Evolutionary conservation across 345 rosid genomes (phyloP), one percentile per base, ranked within the genome.

Genomic region (Carallia pectinifolia): DNA sequence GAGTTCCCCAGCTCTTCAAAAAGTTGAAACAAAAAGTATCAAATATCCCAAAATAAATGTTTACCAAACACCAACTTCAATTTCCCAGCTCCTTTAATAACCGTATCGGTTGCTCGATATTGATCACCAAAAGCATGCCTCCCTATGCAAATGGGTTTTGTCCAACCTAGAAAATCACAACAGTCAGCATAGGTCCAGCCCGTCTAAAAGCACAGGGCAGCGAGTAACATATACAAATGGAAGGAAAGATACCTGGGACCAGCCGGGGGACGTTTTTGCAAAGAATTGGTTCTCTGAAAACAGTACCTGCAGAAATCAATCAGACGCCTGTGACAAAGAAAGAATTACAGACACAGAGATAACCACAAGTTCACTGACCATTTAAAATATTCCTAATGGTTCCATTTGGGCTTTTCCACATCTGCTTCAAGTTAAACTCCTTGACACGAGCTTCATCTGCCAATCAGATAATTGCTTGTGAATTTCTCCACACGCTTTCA

Each of bases 111-210:
- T 34, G 99, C 99, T 71, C 90, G 84, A 67, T 92, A 92, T 77
- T 95, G 98, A 83, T 95, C 99, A 70, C 99, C 98, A 75, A 90
- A 95, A 70, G 99, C 99, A 85, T 92, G 99, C 33, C 99, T 92
- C 73, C 98, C 99, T 71, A 95, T 95, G 87, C 99, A 95, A 65
- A 95, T 95, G 36, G 98, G 96, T 79, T 89, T 95, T 18, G 96
- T 86, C 99, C 99, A 95, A 62, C 99, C 99, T 95, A 72, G 5
- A 9, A 55, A 55, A 23, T 36, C 8, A 8, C 1, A 23, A 13
- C 27, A 55, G 31, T 55, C 60, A 55, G 16, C 60, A 27, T 23
- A 7, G 60, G 10, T 55, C 15, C 10, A 27, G 31, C 15, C 33
- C 60, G 5, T 55, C 48, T 44, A 52, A 44, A 72, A 67, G 48